Evolutionary conservation across 805 yeast genomes (phyloP).

Genomic region (Saturnispora galanensis): DNA sequence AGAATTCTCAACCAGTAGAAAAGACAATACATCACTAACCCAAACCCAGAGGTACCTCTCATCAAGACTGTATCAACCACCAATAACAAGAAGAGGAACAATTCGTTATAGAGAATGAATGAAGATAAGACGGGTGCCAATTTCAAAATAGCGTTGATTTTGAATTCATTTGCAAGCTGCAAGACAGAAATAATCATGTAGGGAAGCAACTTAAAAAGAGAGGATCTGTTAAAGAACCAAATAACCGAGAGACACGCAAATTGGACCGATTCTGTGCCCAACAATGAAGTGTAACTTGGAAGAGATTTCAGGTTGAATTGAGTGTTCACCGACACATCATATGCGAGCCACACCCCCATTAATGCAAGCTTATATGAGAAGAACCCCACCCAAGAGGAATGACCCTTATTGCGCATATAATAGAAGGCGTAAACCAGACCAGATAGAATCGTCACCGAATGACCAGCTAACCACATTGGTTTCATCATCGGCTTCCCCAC

Average conservation of each 20-base stretch:
- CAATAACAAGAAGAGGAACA: conserved; percentile 43
- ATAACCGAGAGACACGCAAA: conserved; percentile 41
- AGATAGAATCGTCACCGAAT: conserved; percentile 33
- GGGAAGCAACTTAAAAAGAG: conserved; percentile 58
- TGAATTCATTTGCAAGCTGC: conserved; percentile 38
- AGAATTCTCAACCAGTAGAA: conserved; percentile 68
- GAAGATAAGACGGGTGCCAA: conserved; percentile 32
- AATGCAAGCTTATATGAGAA: conserved; percentile 46
- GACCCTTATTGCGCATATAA: conserved; percentile 27
- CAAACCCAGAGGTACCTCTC: conserved; percentile 63
- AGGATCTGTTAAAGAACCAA: conserved; percentile 58
- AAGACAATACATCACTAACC: conserved; percentile 43
- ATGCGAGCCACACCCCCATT: conserved; percentile 45
- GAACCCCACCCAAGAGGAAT: conserved; percentile 36
- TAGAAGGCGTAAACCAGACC: conserved; percentile 30
- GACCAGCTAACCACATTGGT: conserved; percentile 50
- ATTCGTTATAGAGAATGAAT: conserved; percentile 51
- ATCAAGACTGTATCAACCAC: conserved; percentile 49
- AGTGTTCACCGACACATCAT: conserved; percentile 43
- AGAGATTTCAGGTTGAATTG: conserved; percentile 45
- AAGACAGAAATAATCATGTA: conserved; percentile 45
- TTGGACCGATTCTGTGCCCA: conserved; percentile 73
- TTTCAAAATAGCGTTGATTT: conserved; percentile 33
- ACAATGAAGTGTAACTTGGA: conserved; percentile 54
- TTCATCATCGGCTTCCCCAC: conserved; percentile 21